Evolutionary conservation across 148 eudicot genomes (phyloP).

Genomic region (Vaccinium myrtillus): DNA sequence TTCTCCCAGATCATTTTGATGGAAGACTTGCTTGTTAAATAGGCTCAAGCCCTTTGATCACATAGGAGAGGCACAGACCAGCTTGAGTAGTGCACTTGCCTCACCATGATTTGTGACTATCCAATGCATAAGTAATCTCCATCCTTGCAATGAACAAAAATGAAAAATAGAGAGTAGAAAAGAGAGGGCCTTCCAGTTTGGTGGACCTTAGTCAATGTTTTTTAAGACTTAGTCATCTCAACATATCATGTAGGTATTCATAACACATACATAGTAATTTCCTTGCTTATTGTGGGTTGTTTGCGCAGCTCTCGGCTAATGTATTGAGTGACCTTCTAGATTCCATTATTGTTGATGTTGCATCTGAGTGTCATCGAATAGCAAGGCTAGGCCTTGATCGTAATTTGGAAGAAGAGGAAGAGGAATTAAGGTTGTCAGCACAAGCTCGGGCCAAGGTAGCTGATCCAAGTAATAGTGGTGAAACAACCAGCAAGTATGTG

Average conservation of each 20-base stretch:
- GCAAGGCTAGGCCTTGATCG: slow-evolving; percentile 86
- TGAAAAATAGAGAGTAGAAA: neutral
- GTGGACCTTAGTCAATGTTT: neutral
- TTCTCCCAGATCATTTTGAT: neutral
- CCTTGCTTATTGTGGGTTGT: slow-evolving; percentile 18
- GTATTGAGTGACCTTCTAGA: slow-evolving; percentile 72
- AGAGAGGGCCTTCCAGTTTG: neutral
- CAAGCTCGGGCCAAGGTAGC: slow-evolving; percentile 79
- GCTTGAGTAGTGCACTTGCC: neutral
- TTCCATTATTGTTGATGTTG: slow-evolving; percentile 80
- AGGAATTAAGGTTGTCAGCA: slow-evolving; percentile 77
- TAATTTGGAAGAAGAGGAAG: slow-evolving; percentile 79
- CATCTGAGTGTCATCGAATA: slow-evolving; percentile 88
- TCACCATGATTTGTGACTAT: too few relatives aligned
- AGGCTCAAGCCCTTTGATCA: neutral
- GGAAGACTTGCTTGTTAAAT: neutral
- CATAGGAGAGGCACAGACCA: neutral
- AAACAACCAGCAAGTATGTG: slow-evolving; percentile 70
- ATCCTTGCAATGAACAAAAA: neutral
- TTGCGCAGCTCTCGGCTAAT: slow-evolving; percentile 63
- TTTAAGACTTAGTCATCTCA: neutral
- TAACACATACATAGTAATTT: too few relatives aligned
- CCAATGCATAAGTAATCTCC: too few relatives aligned
- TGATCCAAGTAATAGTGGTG: slow-evolving; percentile 67
- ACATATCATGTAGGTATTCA: neutral